These are phyloP conservation scores for Phytophthora rubi DNA, from an alignment of 352 stramenopile genomes.

Conservation along the genomic window DNA sequence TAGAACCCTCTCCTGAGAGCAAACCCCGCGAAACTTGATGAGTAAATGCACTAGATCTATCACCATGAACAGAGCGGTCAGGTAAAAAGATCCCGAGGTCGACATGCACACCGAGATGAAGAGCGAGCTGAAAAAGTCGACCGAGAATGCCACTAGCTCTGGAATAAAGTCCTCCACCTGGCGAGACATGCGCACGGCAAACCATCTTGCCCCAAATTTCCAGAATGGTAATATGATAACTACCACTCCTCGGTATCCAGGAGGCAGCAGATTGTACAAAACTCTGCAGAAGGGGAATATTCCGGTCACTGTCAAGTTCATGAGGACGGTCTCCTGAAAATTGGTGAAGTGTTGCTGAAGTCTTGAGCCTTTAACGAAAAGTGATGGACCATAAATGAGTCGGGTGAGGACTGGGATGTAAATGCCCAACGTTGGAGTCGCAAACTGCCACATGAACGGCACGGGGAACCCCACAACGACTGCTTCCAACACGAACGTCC, in stretches of 20 bases:
- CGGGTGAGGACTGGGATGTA: background rate
- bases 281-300: constrained; percentile 12
- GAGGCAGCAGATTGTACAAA: constrained; percentile 3
- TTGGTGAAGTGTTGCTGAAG: background rate
- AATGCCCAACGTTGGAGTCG: background rate
- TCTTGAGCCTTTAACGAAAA: constrained; percentile 1
- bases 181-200: background rate
- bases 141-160: constrained; percentile 11
- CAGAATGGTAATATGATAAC: constrained; percentile 8
- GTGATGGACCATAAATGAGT: background rate
- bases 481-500: background rate
- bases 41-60: background rate
- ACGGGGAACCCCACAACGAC: background rate
- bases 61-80: constrained; percentile 6
- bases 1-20: background rate
- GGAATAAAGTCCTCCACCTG: constrained; percentile 25
- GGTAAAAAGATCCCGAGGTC: constrained; percentile 3
- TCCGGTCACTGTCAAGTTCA: background rate
- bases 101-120: constrained; percentile 29
- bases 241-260: background rate
- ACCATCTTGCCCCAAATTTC: constrained; percentile 13
- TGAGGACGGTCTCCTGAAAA: background rate
- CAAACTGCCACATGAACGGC: background rate
- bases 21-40: constrained; percentile 10
- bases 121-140: constrained; percentile 25